These are phyloP conservation scores for Tolypocladium amazonense DNA, from an alignment of 2,329 filamentous ascomycete species.

Conservation along the genomic window DNA sequence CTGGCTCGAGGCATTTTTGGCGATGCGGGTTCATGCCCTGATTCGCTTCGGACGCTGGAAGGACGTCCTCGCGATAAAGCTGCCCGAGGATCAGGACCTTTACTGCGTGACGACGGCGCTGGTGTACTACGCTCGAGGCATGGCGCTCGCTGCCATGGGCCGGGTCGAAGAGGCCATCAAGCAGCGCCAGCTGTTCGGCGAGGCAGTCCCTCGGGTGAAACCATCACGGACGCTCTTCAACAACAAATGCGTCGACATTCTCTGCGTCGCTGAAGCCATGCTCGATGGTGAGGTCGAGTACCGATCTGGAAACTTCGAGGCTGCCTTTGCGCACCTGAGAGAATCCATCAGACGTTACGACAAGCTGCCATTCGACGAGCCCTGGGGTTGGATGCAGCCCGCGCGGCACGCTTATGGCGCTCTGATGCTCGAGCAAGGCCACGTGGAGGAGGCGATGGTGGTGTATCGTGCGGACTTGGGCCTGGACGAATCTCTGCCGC, in stretches of 20 bases:
- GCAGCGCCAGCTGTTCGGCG: slow-evolving; percentile 38
- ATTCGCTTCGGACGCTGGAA: slow-evolving; percentile 66
- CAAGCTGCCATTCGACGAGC: slow-evolving; percentile 57
- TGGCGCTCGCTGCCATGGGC: slow-evolving; percentile 53
- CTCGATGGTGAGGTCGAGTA: slow-evolving; percentile 66
- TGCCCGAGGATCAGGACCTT: slow-evolving; percentile 48
- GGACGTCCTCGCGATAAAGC: slow-evolving; percentile 44
- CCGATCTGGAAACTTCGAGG: slow-evolving; percentile 44
- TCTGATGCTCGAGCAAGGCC: slow-evolving; percentile 55
- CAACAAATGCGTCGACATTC: slow-evolving; percentile 40
- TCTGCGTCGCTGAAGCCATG: slow-evolving; percentile 55
- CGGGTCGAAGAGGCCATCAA: slow-evolving; percentile 41
- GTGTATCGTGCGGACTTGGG: slow-evolving; percentile 55
- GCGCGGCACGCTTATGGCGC: slow-evolving; percentile 61
- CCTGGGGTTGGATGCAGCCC: slow-evolving; percentile 74
- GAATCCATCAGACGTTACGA: slow-evolving; percentile 51
- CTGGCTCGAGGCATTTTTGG: slow-evolving; percentile 63
- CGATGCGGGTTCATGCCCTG: slow-evolving; percentile 57
- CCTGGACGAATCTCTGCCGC: slow-evolving; percentile 45
- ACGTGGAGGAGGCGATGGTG: slow-evolving; percentile 40
- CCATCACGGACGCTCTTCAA: slow-evolving; percentile 41
- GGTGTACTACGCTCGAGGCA: slow-evolving; percentile 54
- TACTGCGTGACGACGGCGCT: slow-evolving; percentile 63
- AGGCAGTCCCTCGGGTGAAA: slow-evolving; percentile 41
- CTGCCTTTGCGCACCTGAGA: slow-evolving; percentile 49